Evolutionary conservation across 176 grass and related monocot genomes (phyloP), one percentile per base, ranked within the genome.

Genomic region (Carex pumila): DNA sequence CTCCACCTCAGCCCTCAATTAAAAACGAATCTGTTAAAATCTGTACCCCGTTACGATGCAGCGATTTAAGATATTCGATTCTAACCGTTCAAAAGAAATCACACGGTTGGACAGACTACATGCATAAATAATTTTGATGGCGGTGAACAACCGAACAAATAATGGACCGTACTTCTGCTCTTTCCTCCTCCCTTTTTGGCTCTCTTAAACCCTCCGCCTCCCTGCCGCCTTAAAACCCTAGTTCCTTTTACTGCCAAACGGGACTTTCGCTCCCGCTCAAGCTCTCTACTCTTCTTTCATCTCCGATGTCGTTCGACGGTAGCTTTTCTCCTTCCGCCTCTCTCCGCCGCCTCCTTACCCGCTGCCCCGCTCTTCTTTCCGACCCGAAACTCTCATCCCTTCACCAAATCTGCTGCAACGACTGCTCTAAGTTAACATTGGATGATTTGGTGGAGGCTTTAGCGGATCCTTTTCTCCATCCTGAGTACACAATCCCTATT

Each of bases 401-500:
- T 61, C 56, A 81, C 49, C 85, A 82, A 71, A 71, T 50, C 47
- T 50, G 49, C 56, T 9, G 55, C 74, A 77, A n/a, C 57, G 56
- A n/a, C 61, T 78, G 18, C 12, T 63, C 54, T 2, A 88, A 69
- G 36, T 77, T 67, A 54, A 7, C 79, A 58, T 1, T 2, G 68
- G 90, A 94, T 7, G 95, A 93, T 62, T n/a, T 98, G 6, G 87
- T 81, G 71, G 87, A 86, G 29, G 91, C 89, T 71, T 80, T 94
- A 30, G 92, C 89, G 2, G 95, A 98, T 69, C 89, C 95, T 7
- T 89, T 98, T 57, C 91, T 98, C 73, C 92, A 98, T 82, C 92
- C 88, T 4, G 61, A 84, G 49, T 98, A 91, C 86, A 98, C 92
- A 53, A 25, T 95, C 83, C 91, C 92, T 50, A 85, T 98, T 21